A percentile compares a stretch with the other conserved stretches of the same genome.
phyloP scores from a whole-genome alignment of 2,329 filamentous ascomycete species.

The Xylaria sp. region DNA sequence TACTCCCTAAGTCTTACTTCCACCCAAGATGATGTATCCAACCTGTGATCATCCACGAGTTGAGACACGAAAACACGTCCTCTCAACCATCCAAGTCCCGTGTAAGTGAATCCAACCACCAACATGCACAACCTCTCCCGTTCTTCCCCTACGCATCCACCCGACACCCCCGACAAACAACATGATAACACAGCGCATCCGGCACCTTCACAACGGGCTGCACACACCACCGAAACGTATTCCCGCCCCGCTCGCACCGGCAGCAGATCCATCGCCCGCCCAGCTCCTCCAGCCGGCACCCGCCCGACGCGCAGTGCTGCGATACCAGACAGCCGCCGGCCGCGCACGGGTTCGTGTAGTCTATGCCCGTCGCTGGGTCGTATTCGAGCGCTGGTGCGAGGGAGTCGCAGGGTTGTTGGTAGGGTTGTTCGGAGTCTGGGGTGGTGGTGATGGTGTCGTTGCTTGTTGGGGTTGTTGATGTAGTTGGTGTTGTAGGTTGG shows the following conservation, averaged over 20 bases:
- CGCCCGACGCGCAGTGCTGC: constrained; percentile 43
- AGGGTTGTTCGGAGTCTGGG: not conserved
- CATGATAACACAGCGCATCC: constrained; percentile 49
- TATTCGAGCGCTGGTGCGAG: constrained; percentile 30
- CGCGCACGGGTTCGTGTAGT: constrained; percentile 39
- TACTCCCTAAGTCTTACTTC: no score
- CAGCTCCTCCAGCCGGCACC: constrained; percentile 45
- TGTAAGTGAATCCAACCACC: no score
- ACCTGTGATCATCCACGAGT: no score
- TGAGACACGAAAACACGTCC: no score
- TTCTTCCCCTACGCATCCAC: constrained; percentile 27
- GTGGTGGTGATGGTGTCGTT: constrained; percentile 12
- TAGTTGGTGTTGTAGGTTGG: not conserved
- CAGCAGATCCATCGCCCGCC: constrained; percentile 48
- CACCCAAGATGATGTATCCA: no score
- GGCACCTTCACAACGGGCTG: constrained; percentile 42
- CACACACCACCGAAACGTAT: constrained; percentile 42
- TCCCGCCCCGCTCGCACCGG: constrained; percentile 42
- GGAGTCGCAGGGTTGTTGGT: constrained; percentile 30
- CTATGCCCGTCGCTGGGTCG: constrained; percentile 19
- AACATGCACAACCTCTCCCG: no score
- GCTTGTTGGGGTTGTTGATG: not conserved
- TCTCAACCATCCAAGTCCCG: no score
- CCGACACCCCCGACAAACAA: constrained; percentile 42
- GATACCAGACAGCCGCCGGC: constrained; percentile 42